Evolutionary conservation across 2,329 filamentous ascomycete genomes (phyloP), one percentile per base, ranked within the genome.

Genomic region (Stemphylium beticola): DNA sequence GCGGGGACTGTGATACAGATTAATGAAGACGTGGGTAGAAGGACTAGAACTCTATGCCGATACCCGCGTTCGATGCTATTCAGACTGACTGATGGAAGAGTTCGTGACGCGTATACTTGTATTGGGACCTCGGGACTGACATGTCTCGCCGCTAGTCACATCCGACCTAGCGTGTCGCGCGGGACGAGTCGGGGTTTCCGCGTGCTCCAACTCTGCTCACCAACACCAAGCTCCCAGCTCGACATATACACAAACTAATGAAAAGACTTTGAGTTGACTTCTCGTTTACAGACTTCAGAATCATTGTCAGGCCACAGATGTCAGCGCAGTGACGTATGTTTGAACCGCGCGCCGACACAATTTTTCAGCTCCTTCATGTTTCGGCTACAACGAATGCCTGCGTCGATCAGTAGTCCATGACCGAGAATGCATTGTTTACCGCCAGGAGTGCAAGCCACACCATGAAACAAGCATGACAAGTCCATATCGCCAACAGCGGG

Each of bases 331-430:
- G 39, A 49, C 29, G 39, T 44, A 11, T 32, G 11, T 20, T 14
- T 22, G 36, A 17, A 22, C 17, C n/a, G 20, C 32, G 22, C 22
- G 22, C 22, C 22, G 22, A 8, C 18, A 40, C 34, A 24, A 37
- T 44, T 24, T 44, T 44, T 36, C 24, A 15, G 18, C 54, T 43
- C 57, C 55, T 33, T 53, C 49, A 49, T 48, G 59, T 62, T 61
- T 62, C 63, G 52, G 46, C 32, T 53, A 37, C 15, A 12, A 39
- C 39, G n/a, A 22, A 61, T 62, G 54, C 63, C 54, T 62, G 61
- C 48, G 59, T 61, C 55, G 59, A 66, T 64, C 61, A 49, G 40
- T 49, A 54, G 56, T 42, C 32, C 42, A 51, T 46, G 33, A 40
- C 41, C 51, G 36, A 44, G 36, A 43, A 40, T 37, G 51, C 18